A percentile compares a stretch with the other conserved stretches of the same genome.
Evolutionary conservation across 2,329 filamentous ascomycete genomes (phyloP).

Genomic region (Triangularia setosa): DNA sequence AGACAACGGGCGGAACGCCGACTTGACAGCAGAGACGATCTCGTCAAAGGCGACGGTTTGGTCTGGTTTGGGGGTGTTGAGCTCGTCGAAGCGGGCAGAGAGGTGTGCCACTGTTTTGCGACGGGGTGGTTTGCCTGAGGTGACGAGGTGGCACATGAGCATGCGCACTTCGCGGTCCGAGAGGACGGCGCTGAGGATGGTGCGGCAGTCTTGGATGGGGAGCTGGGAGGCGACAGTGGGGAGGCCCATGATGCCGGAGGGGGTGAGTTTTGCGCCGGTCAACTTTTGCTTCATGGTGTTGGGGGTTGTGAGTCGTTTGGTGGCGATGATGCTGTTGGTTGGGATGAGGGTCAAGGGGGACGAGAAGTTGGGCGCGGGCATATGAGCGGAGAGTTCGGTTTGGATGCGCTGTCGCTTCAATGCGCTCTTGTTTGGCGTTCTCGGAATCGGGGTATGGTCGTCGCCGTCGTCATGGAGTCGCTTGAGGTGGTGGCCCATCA

Average conservation of each 20-base stretch:
- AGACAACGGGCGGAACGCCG: background rate
- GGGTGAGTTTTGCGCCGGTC: background rate
- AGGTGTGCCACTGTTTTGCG: background rate
- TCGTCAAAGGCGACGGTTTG: background rate
- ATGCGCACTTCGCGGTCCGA: conserved; percentile 1
- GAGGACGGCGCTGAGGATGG: background rate
- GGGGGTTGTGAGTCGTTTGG: background rate
- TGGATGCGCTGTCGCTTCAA: background rate
- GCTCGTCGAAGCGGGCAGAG: background rate
- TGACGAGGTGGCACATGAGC: background rate
- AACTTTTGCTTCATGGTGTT: background rate
- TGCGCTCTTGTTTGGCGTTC: background rate
- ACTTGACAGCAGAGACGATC: background rate
- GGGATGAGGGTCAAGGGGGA: background rate
- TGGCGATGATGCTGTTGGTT: background rate
- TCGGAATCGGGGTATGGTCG: background rate
- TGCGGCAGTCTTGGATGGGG: background rate
- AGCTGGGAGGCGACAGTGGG: background rate
- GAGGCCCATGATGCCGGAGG: background rate
- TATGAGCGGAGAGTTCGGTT: background rate
- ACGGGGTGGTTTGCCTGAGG: background rate
- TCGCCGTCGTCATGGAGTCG: background rate
- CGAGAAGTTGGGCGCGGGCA: background rate
- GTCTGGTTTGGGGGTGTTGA: background rate
- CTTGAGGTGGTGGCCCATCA: background rate